Conservation (phyloP, 1,284 basidiomycete genomes). For the Peniophora sp. region DNA sequence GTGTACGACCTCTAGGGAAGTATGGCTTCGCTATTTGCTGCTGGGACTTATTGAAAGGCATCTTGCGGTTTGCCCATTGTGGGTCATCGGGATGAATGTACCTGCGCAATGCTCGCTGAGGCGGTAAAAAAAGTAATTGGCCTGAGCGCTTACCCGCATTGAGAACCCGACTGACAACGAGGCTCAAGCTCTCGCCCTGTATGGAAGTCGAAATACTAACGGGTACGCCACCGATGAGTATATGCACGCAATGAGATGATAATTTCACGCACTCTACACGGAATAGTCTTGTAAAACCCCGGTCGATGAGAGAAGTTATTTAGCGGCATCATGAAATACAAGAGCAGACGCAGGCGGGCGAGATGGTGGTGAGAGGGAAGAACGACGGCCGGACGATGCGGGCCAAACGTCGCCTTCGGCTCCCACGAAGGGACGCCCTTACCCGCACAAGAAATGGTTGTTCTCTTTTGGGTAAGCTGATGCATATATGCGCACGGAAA, state of each 20-base stretch:
- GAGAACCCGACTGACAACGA: constrained; percentile 35
- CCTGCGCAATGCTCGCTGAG: constrained; percentile 18
- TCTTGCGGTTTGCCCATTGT: constrained; percentile 25
- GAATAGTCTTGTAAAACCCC: constrained; percentile 33
- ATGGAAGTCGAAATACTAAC: constrained; percentile 35
- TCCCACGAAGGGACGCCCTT: neutral
- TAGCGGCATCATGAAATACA: constrained; percentile 7
- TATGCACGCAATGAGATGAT: neutral
- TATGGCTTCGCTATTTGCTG: neutral
- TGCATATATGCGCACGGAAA: neutral
- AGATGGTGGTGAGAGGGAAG: neutral
- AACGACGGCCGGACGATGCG: neutral
- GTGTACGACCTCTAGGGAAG: neutral
- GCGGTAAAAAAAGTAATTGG: neutral
- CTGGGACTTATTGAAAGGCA: constrained; percentile 4
- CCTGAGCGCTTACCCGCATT: constrained; percentile 37
- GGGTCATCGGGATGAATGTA: constrained; percentile 45
- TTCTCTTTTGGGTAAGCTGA: neutral
- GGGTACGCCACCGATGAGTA: neutral
- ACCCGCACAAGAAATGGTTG: neutral
- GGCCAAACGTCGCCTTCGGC: neutral
- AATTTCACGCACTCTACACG: constrained; percentile 34
- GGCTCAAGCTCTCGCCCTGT: constrained; percentile 30
- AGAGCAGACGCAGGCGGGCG: neutral
- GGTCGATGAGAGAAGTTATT: constrained; percentile 2